These are phyloP conservation scores for Myxozyma lipomycoides DNA, from an alignment of 805 yeast species.

Conservation along the genomic window DNA sequence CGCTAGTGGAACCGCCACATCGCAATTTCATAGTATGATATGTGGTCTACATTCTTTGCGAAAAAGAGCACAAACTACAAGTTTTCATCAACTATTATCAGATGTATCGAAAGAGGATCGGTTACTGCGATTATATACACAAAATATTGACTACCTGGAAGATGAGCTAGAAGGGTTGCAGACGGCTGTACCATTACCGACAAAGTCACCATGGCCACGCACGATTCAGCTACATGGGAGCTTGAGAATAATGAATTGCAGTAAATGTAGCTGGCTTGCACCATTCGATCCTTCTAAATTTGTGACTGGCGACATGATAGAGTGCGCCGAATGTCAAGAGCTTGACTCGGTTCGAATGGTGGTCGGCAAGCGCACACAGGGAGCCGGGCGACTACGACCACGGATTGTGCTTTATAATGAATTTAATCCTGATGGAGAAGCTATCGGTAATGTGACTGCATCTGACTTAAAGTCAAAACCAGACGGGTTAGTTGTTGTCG, in stretches of 20 bases:
- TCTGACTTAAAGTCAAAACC: conserved; percentile 61
- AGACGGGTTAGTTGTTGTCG: conserved; percentile 76
- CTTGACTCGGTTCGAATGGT: conserved; percentile 51
- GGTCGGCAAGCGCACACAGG: conserved; percentile 65
- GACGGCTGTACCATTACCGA: conserved; percentile 49
- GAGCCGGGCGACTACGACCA: conserved; percentile 59
- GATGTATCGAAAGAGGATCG: conserved; percentile 58
- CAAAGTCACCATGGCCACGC: conserved; percentile 46
- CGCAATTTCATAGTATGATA: conserved; percentile 71
- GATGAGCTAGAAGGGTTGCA: conserved; percentile 48
- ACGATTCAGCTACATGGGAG: conserved; percentile 85
- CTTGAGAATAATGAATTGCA: conserved; percentile 65
- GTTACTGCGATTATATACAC: conserved; percentile 73
- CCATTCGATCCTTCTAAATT: conserved; percentile 54
- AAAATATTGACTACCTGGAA: conserved; percentile 82
- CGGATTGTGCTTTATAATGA: conserved; percentile 69
- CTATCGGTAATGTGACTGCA: conserved; percentile 71
- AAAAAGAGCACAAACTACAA: conserved; percentile 58
- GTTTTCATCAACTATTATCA: conserved; percentile 65
- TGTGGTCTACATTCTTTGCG: conserved; percentile 57
- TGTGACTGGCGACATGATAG: conserved; percentile 43
- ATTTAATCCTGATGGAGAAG: conserved; percentile 81
- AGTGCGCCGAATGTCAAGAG: conserved; percentile 65
- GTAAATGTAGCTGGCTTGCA: conserved; percentile 63
- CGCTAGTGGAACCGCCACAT: conserved; percentile 55